These are phyloP conservation scores for Lindgomyces ingoldianus DNA, from an alignment of 495 filamentous ascomycete genomes.

Conservation along the genomic window DNA sequence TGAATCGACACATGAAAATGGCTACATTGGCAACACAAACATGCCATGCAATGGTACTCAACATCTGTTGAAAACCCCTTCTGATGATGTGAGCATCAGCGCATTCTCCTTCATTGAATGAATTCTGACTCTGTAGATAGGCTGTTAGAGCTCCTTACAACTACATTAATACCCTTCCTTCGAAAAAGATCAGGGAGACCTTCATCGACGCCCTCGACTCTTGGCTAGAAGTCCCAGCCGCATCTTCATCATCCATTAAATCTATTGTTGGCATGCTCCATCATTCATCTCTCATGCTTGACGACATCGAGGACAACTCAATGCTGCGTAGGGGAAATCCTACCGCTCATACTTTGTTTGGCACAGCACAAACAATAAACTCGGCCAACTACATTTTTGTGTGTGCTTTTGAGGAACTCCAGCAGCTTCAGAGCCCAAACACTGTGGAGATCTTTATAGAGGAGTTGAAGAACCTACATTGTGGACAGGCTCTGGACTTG, in stretches of 20 bases:
- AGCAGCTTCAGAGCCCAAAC: conserved; percentile 53
- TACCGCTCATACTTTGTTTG: conserved; percentile 91
- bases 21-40: too few relatives aligned
- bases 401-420: conserved; percentile 63
- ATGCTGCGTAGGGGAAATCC: conserved; percentile 81
- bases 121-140: too few relatives aligned
- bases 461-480: conserved; percentile 80
- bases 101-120: too few relatives aligned
- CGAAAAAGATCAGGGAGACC: neutral
- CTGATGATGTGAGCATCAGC: too few relatives aligned
- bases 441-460: conserved; percentile 57
- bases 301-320: conserved; percentile 72
- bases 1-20: too few relatives aligned
- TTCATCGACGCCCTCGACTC: neutral
- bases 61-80: too few relatives aligned
- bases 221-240: neutral
- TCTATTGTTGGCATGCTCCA: neutral
- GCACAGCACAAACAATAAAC: conserved; percentile 93
- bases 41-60: too few relatives aligned
- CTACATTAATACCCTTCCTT: neutral
- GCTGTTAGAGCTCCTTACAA: too few relatives aligned
- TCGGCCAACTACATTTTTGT: conserved; percentile 96
- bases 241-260: neutral
- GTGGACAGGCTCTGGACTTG: conserved; percentile 94
- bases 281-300: conserved; percentile 51